phyloP scores from a whole-genome alignment of 768 basidiomycete genomes.

The Boletus sensibilis region DNA sequence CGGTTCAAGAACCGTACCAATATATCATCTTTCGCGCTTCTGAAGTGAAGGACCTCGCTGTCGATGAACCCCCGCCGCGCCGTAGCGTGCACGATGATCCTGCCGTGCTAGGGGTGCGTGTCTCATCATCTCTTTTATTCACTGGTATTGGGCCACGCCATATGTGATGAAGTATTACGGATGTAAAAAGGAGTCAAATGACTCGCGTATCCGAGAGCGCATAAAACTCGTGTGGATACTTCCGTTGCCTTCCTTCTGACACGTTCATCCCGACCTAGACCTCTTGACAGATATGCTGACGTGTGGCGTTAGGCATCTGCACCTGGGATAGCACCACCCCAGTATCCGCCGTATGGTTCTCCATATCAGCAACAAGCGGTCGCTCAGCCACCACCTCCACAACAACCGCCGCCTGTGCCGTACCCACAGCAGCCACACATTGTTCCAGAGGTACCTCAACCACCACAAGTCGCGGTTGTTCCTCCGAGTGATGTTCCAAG shows the following conservation, averaged over 20 bases:
- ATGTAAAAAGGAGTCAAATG: constrained; percentile 39
- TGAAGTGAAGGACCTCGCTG: constrained; percentile 86
- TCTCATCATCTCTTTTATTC: constrained; percentile 8
- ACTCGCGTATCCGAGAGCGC: constrained; percentile 44
- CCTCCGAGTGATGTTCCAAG: constrained; percentile 26
- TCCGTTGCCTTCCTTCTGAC: constrained; percentile 67
- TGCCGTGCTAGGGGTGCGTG: constrained; percentile 74
- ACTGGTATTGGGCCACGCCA: constrained; percentile 3
- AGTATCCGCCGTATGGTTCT: constrained; percentile 30
- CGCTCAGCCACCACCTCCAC: constrained; percentile 32
- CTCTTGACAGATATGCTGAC: constrained; percentile 9
- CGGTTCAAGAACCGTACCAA: constrained; percentile 78
- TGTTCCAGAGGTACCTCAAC: constrained; percentile 27
- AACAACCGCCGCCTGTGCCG: constrained; percentile 28
- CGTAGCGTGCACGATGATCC: constrained; percentile 81
- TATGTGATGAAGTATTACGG: constrained; percentile 45
- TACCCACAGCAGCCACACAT: constrained; percentile 29
- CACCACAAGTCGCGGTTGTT: constrained; percentile 16
- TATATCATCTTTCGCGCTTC: constrained; percentile 91
- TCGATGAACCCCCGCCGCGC: constrained; percentile 62
- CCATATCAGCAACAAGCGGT: constrained; percentile 34
- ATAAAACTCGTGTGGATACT: constrained; percentile 47
- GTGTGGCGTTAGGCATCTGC: constrained; percentile 45
- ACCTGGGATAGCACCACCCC: constrained; percentile 36
- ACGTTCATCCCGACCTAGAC: neutral